Conservation (phyloP, 495 filamentous ascomycete species). For the Aspergillus diversus region DNA sequence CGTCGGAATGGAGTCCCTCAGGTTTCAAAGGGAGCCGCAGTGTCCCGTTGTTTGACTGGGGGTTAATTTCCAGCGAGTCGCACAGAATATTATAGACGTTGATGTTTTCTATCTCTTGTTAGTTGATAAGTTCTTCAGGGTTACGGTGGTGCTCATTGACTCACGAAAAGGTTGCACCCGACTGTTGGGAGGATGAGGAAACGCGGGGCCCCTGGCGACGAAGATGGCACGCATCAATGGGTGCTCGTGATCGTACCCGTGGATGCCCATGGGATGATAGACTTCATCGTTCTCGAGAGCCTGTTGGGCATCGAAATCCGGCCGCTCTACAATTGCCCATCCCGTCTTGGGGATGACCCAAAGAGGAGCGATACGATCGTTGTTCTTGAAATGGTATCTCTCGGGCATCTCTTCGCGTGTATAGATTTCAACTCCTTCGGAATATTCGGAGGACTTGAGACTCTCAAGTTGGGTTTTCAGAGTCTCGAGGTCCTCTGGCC, state of each 20-base stretch:
- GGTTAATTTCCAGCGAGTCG: conserved; percentile 72
- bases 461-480: conserved; percentile 42
- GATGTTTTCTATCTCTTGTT: conserved; percentile 67
- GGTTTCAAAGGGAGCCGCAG: conserved; percentile 75
- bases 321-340: conserved; percentile 82
- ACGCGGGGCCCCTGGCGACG: conserved; percentile 83
- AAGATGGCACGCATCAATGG: conserved; percentile 94
- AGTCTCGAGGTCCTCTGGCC: conserved; percentile 56
- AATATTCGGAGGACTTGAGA: conserved; percentile 48
- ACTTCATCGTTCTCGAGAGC: conserved; percentile 60
- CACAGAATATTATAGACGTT: conserved; percentile 97
- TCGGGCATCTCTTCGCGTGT: conserved; percentile 86
- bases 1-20: conserved; percentile 67
- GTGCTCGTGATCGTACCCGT: conserved; percentile 89
- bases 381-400: conserved; percentile 83
- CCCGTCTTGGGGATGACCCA: conserved; percentile 92
- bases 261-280: conserved; percentile 78
- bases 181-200: conserved; percentile 82
- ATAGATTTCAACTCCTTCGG: conserved; percentile 79
- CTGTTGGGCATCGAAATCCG: conserved; percentile 72
- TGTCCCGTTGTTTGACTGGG: conserved; percentile 83
- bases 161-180: conserved; percentile 81
- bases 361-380: conserved; percentile 84
- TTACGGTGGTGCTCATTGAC: conserved; percentile 32
- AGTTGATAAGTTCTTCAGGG: neutral